Conservation (phyloP, 164 flowering plant genomes). For the Cinnamomum micranthum region DNA sequence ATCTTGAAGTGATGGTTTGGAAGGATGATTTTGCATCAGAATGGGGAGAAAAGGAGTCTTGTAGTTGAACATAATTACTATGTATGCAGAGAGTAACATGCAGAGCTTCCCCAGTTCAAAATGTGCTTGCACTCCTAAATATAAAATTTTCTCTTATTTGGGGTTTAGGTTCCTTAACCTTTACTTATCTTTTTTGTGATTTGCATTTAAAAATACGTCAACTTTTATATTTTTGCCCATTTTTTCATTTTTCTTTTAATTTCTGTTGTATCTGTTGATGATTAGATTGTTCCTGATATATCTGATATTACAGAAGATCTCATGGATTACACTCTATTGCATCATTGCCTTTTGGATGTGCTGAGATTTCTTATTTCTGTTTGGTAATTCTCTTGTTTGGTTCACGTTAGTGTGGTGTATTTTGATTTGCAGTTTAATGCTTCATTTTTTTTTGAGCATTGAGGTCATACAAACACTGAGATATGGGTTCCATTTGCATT, state of each 20-base stretch:
- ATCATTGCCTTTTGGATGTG: not conserved
- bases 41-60: no score
- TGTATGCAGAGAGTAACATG: no score
- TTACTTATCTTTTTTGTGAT: not conserved
- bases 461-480: no score
- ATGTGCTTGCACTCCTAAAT: not conserved
- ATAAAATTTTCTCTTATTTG: not conserved
- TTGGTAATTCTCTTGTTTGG: not conserved
- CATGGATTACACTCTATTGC: not conserved
- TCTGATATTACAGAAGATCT: not conserved
- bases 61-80: no score
- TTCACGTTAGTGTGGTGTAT: not conserved
- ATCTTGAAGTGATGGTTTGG: no score
- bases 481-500: no score
- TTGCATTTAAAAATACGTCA: not conserved
- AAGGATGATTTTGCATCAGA: no score
- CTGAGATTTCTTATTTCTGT: not conserved
- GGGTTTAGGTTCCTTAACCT: not conserved
- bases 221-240: not conserved
- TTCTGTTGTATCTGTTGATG: no score
- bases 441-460: no score
- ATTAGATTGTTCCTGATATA: not conserved
- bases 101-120: no score
- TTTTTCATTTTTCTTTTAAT: no score
- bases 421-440: no score